A percentile compares a stretch with the other conserved stretches of the same genome.
phyloP scores from a whole-genome alignment of 2,329 filamentous ascomycete genomes.

The Calonectria pseudoturangicola region DNA sequence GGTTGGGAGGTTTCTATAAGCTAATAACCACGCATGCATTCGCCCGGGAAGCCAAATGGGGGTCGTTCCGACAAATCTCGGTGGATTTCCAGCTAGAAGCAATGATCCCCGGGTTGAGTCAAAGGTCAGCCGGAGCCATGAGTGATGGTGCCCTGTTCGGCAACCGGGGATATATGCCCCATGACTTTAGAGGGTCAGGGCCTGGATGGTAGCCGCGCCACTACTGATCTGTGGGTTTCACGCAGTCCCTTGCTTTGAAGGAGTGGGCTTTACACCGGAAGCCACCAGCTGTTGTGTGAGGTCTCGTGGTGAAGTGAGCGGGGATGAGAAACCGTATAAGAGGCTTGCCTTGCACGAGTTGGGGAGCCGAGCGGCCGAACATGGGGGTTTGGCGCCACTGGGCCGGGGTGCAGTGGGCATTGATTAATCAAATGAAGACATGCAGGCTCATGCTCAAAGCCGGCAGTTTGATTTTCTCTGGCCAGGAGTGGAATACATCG shows the following conservation, averaged over 20 bases:
- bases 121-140: constrained; percentile 19
- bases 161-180: constrained; percentile 25
- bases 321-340: background rate
- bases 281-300: constrained; percentile 16
- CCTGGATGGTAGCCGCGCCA: constrained; percentile 22
- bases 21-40: background rate
- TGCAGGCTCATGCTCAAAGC: constrained; percentile 8
- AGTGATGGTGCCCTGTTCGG: constrained; percentile 1
- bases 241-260: constrained; percentile 2
- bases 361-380: background rate
- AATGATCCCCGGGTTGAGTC: constrained; percentile 23
- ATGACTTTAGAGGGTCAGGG: constrained; percentile 32
- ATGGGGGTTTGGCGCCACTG: constrained; percentile 3
- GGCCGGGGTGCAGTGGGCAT: background rate
- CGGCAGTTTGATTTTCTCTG: constrained; percentile 14
- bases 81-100: constrained; percentile 8
- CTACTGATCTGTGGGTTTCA: constrained; percentile 17
- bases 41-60: constrained; percentile 28
- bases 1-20: background rate
- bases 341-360: background rate
- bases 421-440: constrained; percentile 14
- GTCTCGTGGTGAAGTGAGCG: constrained; percentile 29
- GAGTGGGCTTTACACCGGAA: constrained; percentile 14
- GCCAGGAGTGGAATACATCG: background rate
- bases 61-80: constrained; percentile 14